phyloP scores from a whole-genome alignment of 1,284 basidiomycete species.

The Uromyces viciae-fabae region DNA sequence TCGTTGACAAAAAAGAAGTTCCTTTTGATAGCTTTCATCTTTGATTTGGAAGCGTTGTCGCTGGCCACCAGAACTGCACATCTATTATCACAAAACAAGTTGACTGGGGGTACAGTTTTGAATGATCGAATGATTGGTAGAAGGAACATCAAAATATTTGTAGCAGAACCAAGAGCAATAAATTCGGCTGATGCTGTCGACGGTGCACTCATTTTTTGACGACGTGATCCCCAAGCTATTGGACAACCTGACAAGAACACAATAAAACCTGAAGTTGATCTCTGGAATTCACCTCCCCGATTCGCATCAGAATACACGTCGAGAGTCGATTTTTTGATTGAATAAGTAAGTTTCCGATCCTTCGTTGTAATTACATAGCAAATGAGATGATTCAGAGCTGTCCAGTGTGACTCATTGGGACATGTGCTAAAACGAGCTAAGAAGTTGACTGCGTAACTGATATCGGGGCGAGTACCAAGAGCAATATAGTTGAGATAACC shows the following conservation, averaged over 20 bases:
- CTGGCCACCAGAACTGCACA: not conserved
- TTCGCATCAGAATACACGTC: not conserved
- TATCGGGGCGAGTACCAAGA: not conserved
- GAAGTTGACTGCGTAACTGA: conserved; percentile 4
- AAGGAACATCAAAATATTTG: not conserved
- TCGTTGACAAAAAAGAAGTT: conserved; percentile 9
- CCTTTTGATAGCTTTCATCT: not conserved
- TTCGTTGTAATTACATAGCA: not conserved
- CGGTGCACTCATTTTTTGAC: not conserved
- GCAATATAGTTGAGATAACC: conserved; percentile 8
- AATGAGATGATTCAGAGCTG: not conserved
- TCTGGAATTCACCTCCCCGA: conserved; percentile 21
- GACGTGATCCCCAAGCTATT: conserved; percentile 1
- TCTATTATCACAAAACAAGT: not conserved
- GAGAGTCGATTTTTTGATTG: not conserved
- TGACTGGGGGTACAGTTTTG: not conserved
- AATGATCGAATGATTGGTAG: not conserved
- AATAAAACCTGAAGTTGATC: not conserved
- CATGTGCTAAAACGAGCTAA: conserved; percentile 2
- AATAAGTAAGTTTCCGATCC: not conserved
- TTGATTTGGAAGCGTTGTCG: not conserved
- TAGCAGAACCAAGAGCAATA: not conserved
- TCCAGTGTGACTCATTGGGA: conserved; percentile 5
- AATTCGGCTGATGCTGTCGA: not conserved
- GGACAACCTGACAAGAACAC: not conserved